A percentile compares a stretch with the other conserved stretches of the same genome.
These are phyloP conservation scores for Hippophae gyantsensis DNA, from an alignment of 306 rosid genomes.

Conservation along the genomic window DNA sequence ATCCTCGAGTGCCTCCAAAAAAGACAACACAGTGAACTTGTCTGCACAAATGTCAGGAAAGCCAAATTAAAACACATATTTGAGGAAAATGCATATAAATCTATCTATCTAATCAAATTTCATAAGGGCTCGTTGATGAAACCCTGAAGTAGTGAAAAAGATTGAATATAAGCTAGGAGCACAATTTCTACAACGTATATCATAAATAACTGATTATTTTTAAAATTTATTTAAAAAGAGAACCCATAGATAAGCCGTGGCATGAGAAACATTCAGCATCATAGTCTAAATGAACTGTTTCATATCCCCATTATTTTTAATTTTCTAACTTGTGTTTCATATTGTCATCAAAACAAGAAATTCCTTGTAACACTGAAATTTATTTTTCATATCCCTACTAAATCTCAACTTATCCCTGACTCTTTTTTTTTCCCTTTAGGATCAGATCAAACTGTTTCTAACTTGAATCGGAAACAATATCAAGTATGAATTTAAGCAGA, in stretches of 20 bases:
- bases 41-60: slow-evolving; percentile 38
- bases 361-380: neutral
- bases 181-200: too few relatives aligned
- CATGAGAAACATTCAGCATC: too few relatives aligned
- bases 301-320: too few relatives aligned
- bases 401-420: neutral
- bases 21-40: slow-evolving; percentile 80
- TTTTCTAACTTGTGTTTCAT: neutral
- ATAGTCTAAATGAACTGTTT: too few relatives aligned
- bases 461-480: neutral
- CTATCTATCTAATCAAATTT: too few relatives aligned
- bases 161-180: too few relatives aligned
- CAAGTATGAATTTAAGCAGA: neutral
- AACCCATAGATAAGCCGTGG: too few relatives aligned
- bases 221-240: too few relatives aligned
- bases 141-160: too few relatives aligned
- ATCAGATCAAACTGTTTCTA: neutral
- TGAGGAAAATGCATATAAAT: too few relatives aligned
- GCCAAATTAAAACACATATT: slow-evolving; percentile 2
- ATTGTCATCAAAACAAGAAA: neutral
- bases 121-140: too few relatives aligned
- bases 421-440: neutral
- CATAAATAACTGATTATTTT: too few relatives aligned
- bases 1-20: slow-evolving; percentile 94
- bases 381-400: neutral